Conservation (phyloP, 306 rosid species). For the Rubus parviflorus region DNA sequence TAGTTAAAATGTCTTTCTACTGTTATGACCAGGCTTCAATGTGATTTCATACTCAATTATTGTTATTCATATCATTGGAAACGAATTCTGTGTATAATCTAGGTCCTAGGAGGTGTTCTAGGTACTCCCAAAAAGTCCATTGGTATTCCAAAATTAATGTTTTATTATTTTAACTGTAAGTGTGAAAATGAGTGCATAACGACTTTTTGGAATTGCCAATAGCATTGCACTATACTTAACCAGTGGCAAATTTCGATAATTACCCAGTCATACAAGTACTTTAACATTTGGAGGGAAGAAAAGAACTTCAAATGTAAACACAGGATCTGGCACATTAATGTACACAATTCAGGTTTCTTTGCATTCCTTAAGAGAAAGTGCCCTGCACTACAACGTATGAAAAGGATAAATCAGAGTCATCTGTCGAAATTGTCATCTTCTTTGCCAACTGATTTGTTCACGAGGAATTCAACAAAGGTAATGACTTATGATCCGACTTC, state of each 20-base stretch:
- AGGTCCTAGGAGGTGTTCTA: too few relatives aligned
- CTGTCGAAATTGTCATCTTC: background rate
- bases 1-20: too few relatives aligned
- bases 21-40: too few relatives aligned
- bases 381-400: background rate
- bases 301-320: constrained; percentile 2
- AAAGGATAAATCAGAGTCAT: background rate
- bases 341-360: background rate
- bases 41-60: too few relatives aligned
- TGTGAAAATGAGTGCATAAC: background rate
- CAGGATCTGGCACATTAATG: background rate
- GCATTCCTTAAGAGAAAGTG: background rate
- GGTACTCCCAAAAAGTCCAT: too few relatives aligned
- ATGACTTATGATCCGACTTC: constrained; percentile 28
- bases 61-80: too few relatives aligned
- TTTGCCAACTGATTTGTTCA: background rate
- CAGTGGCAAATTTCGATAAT: background rate
- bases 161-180: too few relatives aligned
- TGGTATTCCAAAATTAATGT: too few relatives aligned
- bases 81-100: too few relatives aligned
- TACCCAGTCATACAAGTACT: background rate
- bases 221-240: background rate
- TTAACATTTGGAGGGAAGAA: background rate
- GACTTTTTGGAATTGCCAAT: background rate
- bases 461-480: background rate